These are phyloP conservation scores for Mortierella alpina DNA, from an alignment of 192 early-diverging fungal genomes.

Conservation along the genomic window DNA sequence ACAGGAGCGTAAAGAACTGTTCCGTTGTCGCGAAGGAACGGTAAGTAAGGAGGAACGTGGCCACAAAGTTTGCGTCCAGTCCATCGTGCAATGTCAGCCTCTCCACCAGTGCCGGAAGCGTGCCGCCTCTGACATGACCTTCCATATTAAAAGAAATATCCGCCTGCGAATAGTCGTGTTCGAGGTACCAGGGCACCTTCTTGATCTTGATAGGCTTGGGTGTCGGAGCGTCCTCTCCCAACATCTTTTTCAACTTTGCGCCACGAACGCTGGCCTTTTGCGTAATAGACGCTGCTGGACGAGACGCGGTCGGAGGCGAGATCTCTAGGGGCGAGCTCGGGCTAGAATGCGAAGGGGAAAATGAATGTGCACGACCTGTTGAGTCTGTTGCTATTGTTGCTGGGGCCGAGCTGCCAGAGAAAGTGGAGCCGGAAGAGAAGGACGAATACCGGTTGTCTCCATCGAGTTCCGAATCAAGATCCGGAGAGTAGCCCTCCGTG, in stretches of 20 bases:
- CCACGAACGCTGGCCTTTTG: constrained; percentile 20
- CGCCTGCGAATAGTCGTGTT: constrained; percentile 76
- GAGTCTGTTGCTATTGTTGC: constrained; percentile 24
- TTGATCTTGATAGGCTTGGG: constrained; percentile 28
- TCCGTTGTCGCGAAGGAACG: constrained; percentile 87
- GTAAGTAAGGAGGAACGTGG: constrained; percentile 94
- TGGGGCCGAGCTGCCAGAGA: constrained; percentile 8
- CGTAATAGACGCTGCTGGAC: neutral
- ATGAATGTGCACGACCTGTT: constrained; percentile 13
- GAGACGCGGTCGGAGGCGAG: neutral
- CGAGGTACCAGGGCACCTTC: constrained; percentile 79
- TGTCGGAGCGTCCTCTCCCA: constrained; percentile 61
- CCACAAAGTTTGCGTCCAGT: constrained; percentile 84
- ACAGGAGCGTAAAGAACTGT: constrained; percentile 81
- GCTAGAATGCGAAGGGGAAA: constrained; percentile 5
- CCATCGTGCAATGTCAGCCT: constrained; percentile 93
- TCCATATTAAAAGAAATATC: constrained; percentile 90
- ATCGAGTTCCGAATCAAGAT: constrained; percentile 30
- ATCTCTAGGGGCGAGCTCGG: neutral
- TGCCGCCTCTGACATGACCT: constrained; percentile 92
- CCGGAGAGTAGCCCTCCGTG: constrained; percentile 16
- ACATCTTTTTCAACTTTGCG: constrained; percentile 65
- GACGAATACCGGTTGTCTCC: constrained; percentile 21
- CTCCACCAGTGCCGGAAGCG: constrained; percentile 85
- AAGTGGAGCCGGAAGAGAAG: constrained; percentile 28